Conservation (phyloP, 352 stramenopile species). For the Phytophthora ohioensis region DNA sequence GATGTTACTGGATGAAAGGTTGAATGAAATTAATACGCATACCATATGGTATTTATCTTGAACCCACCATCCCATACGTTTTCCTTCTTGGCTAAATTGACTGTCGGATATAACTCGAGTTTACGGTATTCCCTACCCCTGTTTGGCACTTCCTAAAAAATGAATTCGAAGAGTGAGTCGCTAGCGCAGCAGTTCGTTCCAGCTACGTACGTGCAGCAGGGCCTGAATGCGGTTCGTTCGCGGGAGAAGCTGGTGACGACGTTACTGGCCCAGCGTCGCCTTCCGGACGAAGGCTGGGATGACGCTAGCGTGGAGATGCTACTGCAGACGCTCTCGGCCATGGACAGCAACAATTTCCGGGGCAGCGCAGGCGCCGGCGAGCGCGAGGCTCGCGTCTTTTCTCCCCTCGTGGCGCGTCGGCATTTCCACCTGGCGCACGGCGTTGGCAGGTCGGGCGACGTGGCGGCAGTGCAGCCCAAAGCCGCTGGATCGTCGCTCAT, state of each 20-base stretch:
- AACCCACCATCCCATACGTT: too few species aligned
- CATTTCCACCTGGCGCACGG: slow-evolving; percentile 97
- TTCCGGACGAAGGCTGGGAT: slow-evolving; percentile 92
- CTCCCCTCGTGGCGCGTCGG: slow-evolving; percentile 74
- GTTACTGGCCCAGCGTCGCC: slow-evolving; percentile 84
- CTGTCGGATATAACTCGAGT: too few species aligned
- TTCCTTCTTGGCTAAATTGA: too few species aligned
- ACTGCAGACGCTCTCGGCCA: slow-evolving; percentile 86
- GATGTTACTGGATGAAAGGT: too few species aligned
- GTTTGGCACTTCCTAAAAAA: slow-evolving; percentile 10
- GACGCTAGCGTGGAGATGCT: slow-evolving; percentile 89
- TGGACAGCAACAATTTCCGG: slow-evolving; percentile 97
- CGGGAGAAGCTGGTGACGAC: slow-evolving; percentile 76
- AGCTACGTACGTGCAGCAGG: slow-evolving; percentile 82
- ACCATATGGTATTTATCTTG: too few species aligned
- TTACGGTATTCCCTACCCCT: too few species aligned
- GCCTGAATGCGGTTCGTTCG: slow-evolving; percentile 65
- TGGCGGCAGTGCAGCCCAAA: slow-evolving; percentile 99
- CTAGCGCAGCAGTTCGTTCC: slow-evolving; percentile 71
- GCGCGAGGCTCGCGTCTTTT: slow-evolving; percentile 95
- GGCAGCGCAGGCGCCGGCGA: slow-evolving; percentile 95
- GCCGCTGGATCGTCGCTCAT: slow-evolving; percentile 97
- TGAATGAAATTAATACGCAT: too few species aligned
- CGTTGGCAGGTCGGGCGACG: slow-evolving; percentile 97
- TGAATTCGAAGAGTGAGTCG: slow-evolving; percentile 58